Evolutionary conservation across 805 yeast genomes (phyloP), one percentile per base, ranked within the genome.

Genomic region (Diddensiella santjacobensis): DNA sequence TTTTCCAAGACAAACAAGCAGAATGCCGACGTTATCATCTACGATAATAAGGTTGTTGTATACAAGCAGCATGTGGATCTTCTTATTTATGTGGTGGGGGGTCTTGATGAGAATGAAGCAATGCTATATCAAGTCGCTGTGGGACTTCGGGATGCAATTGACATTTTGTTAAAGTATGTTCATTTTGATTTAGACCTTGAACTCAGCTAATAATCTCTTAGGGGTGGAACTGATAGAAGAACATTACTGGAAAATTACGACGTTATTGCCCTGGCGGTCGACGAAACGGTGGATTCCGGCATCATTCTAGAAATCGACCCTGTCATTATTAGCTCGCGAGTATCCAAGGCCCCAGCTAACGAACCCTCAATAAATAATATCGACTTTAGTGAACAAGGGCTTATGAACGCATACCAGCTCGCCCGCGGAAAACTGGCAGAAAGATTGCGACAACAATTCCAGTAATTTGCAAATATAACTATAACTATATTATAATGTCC

Each of bases 221-320:
- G 18, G 18, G 48, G 71, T 53, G 74, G 85, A 11, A 71, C 90
- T 53, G 98, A 93, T 67, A 87, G 82, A 65, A 75, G 81, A 56
- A 78, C 90, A 2, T 71, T 91, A 40, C 77, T 82, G 59, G 96
- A 87, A 55, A 79, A 83, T 64, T 93, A 84, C 64, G 99, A 93
- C 67, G 74, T 87, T 73, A 84, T 89, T 33, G 74, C 87, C 39
- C 75, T 93, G 65, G 87, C 95, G 3, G 78, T 90, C 39, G 99
- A 93, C 66, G 98, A 93, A 69, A 77, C 95, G 6, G 74, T 93
- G 43, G 99, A 93, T 64, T 95, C 90, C 63, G 99, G 98, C 36
- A 80, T 93, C 54, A 81, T 93, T 48, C 75, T 93, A 57, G 97
- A 93, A 66, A 84, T 89, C 22, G 97, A 93, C 61, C 81, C 95